phyloP scores from a whole-genome alignment of 768 basidiomycete genomes.

The Mycena capillaripes region DNA sequence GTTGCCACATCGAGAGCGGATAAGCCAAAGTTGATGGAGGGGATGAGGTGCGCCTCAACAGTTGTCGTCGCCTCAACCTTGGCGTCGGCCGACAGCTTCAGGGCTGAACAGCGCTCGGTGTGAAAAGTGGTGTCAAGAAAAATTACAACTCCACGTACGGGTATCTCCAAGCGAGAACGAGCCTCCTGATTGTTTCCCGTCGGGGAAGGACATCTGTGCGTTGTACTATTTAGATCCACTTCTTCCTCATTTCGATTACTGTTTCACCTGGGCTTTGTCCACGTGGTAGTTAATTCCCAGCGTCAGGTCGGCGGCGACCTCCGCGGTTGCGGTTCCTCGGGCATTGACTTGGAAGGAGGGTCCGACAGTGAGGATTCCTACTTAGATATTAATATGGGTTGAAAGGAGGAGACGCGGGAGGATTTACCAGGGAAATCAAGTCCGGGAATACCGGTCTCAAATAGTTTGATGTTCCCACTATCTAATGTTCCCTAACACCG shows the following conservation, averaged over 20 bases:
- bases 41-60: conserved; percentile 54
- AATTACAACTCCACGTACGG: background rate
- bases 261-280: background rate
- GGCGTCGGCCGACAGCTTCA: conserved; percentile 51
- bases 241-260: background rate
- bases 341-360: conserved; percentile 61
- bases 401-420: no score
- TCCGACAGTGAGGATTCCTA: conserved; percentile 62
- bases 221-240: conserved; percentile 36
- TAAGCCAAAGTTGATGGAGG: conserved; percentile 51
- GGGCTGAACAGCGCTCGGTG: conserved; percentile 30
- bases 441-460: conserved; percentile 54
- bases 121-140: background rate
- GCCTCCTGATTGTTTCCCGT: conserved; percentile 34
- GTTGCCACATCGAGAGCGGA: conserved; percentile 26
- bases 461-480: conserved; percentile 57
- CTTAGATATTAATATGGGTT: background rate
- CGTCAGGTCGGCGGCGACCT: conserved; percentile 55
- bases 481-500: conserved; percentile 50
- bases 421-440: conserved; percentile 58
- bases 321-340: conserved; percentile 49
- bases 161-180: conserved; percentile 21
- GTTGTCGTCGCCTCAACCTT: conserved; percentile 45
- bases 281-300: conserved; percentile 62
- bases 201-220: conserved; percentile 60